Conservation (phyloP, 148 eudicot genomes). For the Vaccinium darrowii region DNA sequence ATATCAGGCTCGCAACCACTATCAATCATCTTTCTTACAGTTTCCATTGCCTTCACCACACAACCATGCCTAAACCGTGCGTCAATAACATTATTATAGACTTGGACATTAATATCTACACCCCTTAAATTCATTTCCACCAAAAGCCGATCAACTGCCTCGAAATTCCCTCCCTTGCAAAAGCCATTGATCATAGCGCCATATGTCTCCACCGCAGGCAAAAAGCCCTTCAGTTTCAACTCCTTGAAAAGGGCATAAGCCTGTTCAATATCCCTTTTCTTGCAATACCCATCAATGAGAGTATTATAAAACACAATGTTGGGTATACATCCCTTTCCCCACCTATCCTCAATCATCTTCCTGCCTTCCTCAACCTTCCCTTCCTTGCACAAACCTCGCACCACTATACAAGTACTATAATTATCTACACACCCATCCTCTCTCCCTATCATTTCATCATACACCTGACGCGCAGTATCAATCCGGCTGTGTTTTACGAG, state of each 20-base stretch:
- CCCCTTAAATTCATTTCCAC: conserved; percentile 74
- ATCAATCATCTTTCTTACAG: conserved; percentile 48
- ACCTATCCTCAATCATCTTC: conserved; percentile 74
- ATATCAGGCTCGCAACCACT: conserved; percentile 64
- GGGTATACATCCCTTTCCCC: conserved; percentile 80
- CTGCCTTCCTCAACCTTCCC: conserved; percentile 76
- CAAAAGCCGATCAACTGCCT: conserved; percentile 53
- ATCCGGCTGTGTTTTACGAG: conserved; percentile 44
- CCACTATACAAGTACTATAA: conserved; percentile 74
- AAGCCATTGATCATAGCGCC: conserved; percentile 69
- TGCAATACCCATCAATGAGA: conserved; percentile 79
- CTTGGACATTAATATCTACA: conserved; percentile 45
- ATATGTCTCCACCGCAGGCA: conserved; percentile 73
- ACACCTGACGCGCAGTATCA: conserved; percentile 47
- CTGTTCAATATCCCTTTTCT: conserved; percentile 52
- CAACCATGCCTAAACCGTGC: conserved; percentile 51
- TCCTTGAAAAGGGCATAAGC: conserved; percentile 47
- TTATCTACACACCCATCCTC: conserved; percentile 53
- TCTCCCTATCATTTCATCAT: conserved; percentile 64
- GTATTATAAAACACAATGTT: conserved; percentile 79
- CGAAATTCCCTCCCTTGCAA: conserved; percentile 63
- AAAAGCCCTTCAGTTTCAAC: conserved; percentile 68
- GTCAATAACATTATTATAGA: conserved; percentile 71
- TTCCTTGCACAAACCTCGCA: conserved; percentile 66
- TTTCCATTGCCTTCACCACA: conserved; percentile 47